Conservation (phyloP, 2,329 filamentous ascomycete species). For the Penicillium sp. region DNA sequence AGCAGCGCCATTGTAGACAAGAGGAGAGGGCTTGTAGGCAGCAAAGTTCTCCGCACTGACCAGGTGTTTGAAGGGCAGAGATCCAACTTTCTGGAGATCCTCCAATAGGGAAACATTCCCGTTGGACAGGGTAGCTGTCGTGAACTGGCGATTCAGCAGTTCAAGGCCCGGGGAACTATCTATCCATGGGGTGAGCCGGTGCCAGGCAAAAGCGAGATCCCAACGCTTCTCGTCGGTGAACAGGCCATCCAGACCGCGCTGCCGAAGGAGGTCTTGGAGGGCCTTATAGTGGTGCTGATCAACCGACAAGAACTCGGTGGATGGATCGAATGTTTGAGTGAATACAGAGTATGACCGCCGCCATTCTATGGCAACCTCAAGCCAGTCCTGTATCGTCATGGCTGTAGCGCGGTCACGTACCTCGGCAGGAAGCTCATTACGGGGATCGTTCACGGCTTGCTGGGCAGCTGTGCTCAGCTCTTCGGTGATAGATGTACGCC, state of each 20-base stretch:
- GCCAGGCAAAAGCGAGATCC: slow-evolving; percentile 64
- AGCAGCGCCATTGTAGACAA: slow-evolving; percentile 66
- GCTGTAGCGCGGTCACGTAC: slow-evolving; percentile 49
- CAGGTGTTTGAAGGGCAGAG: slow-evolving; percentile 60
- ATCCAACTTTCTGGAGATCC: slow-evolving; percentile 59
- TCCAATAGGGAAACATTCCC: slow-evolving; percentile 64
- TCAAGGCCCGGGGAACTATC: slow-evolving; percentile 58
- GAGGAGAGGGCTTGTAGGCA: slow-evolving; percentile 69
- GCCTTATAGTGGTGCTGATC: slow-evolving; percentile 67
- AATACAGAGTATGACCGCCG: slow-evolving; percentile 61
- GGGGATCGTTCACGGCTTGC: slow-evolving; percentile 47
- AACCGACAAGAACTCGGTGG: slow-evolving; percentile 60
- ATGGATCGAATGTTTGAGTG: slow-evolving; percentile 45
- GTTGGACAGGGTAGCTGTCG: slow-evolving; percentile 68
- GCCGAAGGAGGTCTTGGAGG: slow-evolving; percentile 55
- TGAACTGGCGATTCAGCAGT: slow-evolving; percentile 54
- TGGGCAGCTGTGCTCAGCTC: slow-evolving; percentile 54
- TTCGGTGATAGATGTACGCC: slow-evolving; percentile 63
- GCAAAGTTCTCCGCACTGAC: slow-evolving; percentile 67
- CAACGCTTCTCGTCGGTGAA: slow-evolving; percentile 62
- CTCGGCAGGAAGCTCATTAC: slow-evolving; percentile 45
- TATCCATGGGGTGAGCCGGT: slow-evolving; percentile 65
- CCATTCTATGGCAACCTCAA: slow-evolving; percentile 66
- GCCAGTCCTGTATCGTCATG: slow-evolving; percentile 59
- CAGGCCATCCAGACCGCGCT: slow-evolving; percentile 55